Base-by-base conservation (phyloP, 108 stramenopile genomes). In the Nitzschia sp. region DNA sequence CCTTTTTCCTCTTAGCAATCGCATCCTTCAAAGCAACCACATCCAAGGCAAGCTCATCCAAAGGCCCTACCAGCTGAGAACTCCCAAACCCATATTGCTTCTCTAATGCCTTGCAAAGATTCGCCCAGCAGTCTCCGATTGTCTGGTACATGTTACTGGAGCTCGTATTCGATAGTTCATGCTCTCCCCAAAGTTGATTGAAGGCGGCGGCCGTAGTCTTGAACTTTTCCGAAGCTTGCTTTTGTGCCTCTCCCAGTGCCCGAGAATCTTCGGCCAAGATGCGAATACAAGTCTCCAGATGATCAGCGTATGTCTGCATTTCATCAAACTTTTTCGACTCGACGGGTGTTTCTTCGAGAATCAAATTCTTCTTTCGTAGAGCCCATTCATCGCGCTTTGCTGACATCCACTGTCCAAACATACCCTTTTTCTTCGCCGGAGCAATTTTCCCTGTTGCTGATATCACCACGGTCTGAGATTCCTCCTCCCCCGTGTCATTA, bases 101-200 rank as follows among this genome's bases (percentile, higher is more conserved):
- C 47, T 76, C 47, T 17, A 64, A 35, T 17, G 34, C 18, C 24
- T 70, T 70, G 68, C 60, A 58, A 24, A 54, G 31, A 11, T 60
- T 59, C 13, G 53, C 56, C 75, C 75, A 76, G 34, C 25, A 28
- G 48, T 76, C 62, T 21, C 75, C 75, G 17, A 76, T 27, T 11
- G 48, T 57, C 56, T 76, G 75, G 42, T 76, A 76, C 49, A 76
- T 68, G 42, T 45, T 64, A 51, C 68, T 70, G 46, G 66, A 58
- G 46, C 68, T 70, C 5, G 75, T 76, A 35, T 69, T 76, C 46
- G 68, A 70, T 30, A 76, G 38, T 59, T 69, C 75, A 56, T 76
- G 75, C 42, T 76, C 75, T 17, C 75, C 75, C 75, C 75, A 76
- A 35, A 76, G 27, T 59, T 76, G 63, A 30, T 58, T 25, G 58